Base-by-base conservation (phyloP, 768 basidiomycete genomes). In the Rhizopogon roseolus region DNA sequence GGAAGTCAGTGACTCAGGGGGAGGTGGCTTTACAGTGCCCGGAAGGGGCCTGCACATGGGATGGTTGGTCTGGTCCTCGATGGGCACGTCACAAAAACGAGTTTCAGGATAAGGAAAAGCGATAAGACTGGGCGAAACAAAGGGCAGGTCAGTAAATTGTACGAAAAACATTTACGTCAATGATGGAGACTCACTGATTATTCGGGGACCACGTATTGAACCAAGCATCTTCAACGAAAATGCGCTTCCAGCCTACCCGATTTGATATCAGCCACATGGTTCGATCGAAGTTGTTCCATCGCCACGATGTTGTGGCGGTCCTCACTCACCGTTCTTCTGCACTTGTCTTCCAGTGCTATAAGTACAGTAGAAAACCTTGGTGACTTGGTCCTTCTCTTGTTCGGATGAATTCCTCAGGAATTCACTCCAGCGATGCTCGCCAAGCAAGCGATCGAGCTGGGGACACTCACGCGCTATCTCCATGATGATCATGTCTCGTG, bases 1-100 rank as follows among this genome's bases (percentile, higher is more conserved):
- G 36, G 65, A 70, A 3, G 43, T 40, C 14, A 67, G 57, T 5
- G 42, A 41, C 28, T 60, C 56, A 4, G 66, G 63, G 1, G 65
- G 68, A 2, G 61, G 60, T 0, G 63, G 56, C 27, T 68, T 70
- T 16, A 63, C 42, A 0, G 54, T 53, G 6, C 67, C 62, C 1
- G 77, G 79, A n/a, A 79, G 69, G 0, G 75, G 75, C 9, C 77
- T 71, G 41, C 79, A 79, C 46, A 78, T 54, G 2, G 67, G 60
- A 6, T 62, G 62, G 39, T 66, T 68, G 4, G 76, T 79, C 27
- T 49, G 58, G 50, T 76, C 73, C 54, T 72, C 75, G 2, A 56
- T 25, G 4, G 78, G 79, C 6, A 72, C 56, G 0, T 68, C 67
- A 54, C 77, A 80, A 39, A 66, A 71, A 38, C 60, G 57, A 1